Conservation (phyloP, 2,329 filamentous ascomycete genomes). For the Helotiales sp. region DNA sequence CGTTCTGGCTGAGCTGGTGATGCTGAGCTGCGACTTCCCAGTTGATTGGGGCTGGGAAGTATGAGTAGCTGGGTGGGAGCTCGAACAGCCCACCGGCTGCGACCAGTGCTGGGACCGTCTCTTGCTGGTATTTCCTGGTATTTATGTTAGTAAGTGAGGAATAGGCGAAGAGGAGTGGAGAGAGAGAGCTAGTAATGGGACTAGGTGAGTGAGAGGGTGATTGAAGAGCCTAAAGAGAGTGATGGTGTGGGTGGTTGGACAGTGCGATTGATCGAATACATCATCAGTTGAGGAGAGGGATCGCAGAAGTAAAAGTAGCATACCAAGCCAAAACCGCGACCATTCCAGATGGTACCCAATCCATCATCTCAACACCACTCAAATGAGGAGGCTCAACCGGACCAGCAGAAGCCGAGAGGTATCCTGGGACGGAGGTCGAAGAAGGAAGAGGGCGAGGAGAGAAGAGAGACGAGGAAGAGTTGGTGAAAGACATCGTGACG, state of each 20-base stretch:
- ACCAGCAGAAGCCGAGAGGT: not conserved
- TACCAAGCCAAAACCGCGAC: not conserved
- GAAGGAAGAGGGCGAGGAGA: not conserved
- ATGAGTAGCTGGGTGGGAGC: not conserved
- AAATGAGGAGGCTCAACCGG: not conserved
- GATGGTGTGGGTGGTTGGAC: not conserved
- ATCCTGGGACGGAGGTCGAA: not conserved
- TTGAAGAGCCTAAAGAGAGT: no score
- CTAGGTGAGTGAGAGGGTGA: no score
- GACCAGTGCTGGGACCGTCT: not conserved
- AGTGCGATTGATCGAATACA: not conserved
- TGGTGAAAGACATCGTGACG: not conserved
- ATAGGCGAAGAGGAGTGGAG: not conserved
- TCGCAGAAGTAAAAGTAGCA: not conserved
- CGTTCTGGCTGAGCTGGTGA: not conserved
- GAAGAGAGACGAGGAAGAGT: not conserved
- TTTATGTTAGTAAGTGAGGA: not conserved
- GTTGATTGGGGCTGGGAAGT: not conserved
- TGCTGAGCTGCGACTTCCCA: not conserved
- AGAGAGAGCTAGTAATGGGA: no score
- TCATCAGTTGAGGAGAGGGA: not conserved
- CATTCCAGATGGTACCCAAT: not conserved
- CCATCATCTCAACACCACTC: not conserved
- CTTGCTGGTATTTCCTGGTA: not conserved
- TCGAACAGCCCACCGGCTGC: not conserved